Percentiles rank a stretch among this genome's conserved stretches.
phyloP scores from a whole-genome alignment of 2,329 filamentous ascomycete species.

The Emergomyces orientalis region DNA sequence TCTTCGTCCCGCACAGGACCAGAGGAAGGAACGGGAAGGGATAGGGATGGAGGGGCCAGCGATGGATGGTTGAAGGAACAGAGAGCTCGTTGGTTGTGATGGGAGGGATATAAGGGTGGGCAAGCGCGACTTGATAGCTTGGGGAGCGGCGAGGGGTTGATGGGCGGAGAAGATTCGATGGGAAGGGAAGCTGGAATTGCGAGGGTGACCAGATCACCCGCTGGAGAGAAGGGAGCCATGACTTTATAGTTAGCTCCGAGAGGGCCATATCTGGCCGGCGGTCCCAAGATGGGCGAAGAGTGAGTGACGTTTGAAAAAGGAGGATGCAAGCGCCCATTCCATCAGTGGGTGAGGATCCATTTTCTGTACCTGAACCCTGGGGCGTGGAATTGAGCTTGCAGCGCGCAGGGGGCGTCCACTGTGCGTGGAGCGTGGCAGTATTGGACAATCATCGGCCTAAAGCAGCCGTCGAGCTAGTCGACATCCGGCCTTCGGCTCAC shows the following conservation, averaged over 20 bases:
- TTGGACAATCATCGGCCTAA: background rate
- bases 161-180: background rate
- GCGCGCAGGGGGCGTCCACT: background rate
- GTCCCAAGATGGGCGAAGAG: background rate
- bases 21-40: background rate
- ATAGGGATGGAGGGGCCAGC: background rate
- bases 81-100: background rate
- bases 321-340: background rate
- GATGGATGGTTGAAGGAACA: background rate
- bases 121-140: background rate
- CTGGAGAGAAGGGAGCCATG: background rate
- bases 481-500: background rate
- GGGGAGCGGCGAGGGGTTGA: background rate
- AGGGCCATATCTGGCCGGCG: background rate
- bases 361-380: background rate
- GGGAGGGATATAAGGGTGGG: background rate
- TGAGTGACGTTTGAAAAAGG: background rate
- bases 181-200: background rate
- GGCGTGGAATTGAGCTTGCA: too few relatives aligned
- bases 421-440: background rate
- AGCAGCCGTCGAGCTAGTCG: background rate
- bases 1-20: background rate
- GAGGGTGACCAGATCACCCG: background rate
- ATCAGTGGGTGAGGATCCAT: background rate
- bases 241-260: background rate